Conservation (phyloP, 345 rosid genomes). For the Limnanthes douglasii region DNA sequence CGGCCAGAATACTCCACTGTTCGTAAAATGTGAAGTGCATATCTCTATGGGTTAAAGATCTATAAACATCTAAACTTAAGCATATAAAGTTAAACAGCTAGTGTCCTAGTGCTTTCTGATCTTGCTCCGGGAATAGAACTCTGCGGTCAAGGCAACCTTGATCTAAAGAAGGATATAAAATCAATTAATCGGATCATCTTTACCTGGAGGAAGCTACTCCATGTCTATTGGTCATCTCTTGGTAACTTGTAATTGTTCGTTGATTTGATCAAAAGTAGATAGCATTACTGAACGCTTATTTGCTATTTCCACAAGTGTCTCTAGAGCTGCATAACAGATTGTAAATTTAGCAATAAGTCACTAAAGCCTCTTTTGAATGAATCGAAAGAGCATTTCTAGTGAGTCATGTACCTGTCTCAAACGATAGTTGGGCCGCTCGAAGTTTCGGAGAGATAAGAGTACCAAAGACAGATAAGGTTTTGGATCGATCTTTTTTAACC, state of each 20-base stretch:
- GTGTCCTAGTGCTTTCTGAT: no score
- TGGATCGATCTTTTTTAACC: conserved; percentile 64
- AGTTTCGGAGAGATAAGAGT: conserved; percentile 85
- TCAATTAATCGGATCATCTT: no score
- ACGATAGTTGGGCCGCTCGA: conserved; percentile 62
- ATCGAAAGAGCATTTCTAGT: conserved; percentile 1
- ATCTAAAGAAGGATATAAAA: no score
- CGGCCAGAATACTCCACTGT: no score
- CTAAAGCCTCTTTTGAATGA: neutral
- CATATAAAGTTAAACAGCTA: no score
- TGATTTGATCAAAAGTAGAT: conserved; percentile 27
- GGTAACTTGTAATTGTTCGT: conserved; percentile 14
- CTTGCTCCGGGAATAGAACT: no score
- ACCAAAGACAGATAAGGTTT: conserved; percentile 59
- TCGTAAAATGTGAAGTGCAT: no score
- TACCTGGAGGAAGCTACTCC: neutral
- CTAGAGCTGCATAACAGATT: conserved; percentile 36
- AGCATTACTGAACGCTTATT: conserved; percentile 46
- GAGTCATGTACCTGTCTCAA: conserved; percentile 55
- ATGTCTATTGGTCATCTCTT: neutral
- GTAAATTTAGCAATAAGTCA: neutral
- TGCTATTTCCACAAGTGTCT: conserved; percentile 69
- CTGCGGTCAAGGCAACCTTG: no score
- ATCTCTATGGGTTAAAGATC: no score
- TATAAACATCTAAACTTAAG: no score